Evolutionary conservation across 495 filamentous ascomycete species (phyloP), one percentile per base, ranked within the genome.

Genomic region (Penicillium roqueforti): DNA sequence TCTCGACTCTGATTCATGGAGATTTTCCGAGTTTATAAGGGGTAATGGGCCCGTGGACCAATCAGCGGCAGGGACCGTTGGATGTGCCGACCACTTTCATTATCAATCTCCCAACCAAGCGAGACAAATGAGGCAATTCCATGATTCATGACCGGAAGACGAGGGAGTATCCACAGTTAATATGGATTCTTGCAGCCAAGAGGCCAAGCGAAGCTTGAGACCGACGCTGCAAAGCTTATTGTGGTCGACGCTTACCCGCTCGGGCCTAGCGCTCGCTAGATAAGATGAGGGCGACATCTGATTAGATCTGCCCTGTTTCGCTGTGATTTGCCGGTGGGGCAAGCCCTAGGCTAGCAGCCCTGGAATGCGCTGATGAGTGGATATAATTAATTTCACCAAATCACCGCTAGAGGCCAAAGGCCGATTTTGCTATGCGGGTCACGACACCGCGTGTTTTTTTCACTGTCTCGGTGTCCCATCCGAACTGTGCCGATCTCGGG

Each of bases 191-290:
- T 11, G 13, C 3, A 16, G 43, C 45, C 31, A 47, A 47, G 45
- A 11, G 32, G 47, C 46, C 32, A 51, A 51, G 48, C 25, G 26
- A 51, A 51, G 48, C 48, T 51, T 51, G 48, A 42, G 11, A 6
- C 25, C 18, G 37, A 18, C 25, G 22, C 18, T 38, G 25, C 25
- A 8, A 41, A 41, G 48, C 37, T 42, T 32, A 22, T 14, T 32
- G 26, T 51, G 48, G 48, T 6, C 11, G n/a, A 28, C 37, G 26
- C 48, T 41, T 51, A 9, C 37, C 28, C 1, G 4, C 7, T 51
- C 6, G 1, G 37, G 37, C 5, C 19, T 51, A 41, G 37, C 1
- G 9, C 10, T 50, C n/a, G 47, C 32, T 26, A 10, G 47, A 50
- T 50, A 40, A 40, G 23, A 50, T 28, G 23, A 50, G 36, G 14